Base-by-base conservation (phyloP, 768 basidiomycete species). In the Termitomyces heimii region DNA sequence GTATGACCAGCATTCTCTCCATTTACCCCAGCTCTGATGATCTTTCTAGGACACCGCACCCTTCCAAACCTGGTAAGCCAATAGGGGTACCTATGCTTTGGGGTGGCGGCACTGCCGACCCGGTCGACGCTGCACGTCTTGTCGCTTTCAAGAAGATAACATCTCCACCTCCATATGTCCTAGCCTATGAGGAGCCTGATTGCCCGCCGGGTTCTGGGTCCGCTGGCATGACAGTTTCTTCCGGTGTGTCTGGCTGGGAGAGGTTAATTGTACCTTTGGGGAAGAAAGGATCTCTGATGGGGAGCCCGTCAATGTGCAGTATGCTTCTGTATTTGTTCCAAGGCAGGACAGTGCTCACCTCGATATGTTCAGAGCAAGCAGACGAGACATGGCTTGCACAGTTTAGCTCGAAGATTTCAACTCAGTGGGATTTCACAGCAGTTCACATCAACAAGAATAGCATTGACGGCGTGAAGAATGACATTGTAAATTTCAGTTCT, bases 281-380 rank as follows among this genome's bases (percentile, higher is more conserved):
- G 37, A 63, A 62, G n/a, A 73, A 70, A 49, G 78, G 78, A 9
- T 68, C 77, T 20, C 68, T 72, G 54, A 60, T 77, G 14, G 77
- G 73, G 13, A 78, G 77, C 60, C 78, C 78, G 10, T 75, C 75
- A 18, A 78, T 78, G 78, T 79, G 78, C 63, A 78, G 78, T 79
- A 61, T 56, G 77, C 29, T 54, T 53, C 31, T 46, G 34, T 48
- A 18, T 37, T 4, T 37, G 18, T 29, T 28, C 13, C 5, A 22
- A 39, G 13, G 34, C 24, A 24, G 14, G 12, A 18, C 20, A 29
- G 9, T 18, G 26, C 42, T 52, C 8, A 48, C 46, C 28, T 46
- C 26, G 9, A 56, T 14, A 42, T 13, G 39, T 48, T 7, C 57
- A 79, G 78, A 79, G 63, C 78, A 79, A 66, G 71, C 70, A 9